Conservation (phyloP, 768 basidiomycete genomes). For the Podaxis sp. region DNA sequence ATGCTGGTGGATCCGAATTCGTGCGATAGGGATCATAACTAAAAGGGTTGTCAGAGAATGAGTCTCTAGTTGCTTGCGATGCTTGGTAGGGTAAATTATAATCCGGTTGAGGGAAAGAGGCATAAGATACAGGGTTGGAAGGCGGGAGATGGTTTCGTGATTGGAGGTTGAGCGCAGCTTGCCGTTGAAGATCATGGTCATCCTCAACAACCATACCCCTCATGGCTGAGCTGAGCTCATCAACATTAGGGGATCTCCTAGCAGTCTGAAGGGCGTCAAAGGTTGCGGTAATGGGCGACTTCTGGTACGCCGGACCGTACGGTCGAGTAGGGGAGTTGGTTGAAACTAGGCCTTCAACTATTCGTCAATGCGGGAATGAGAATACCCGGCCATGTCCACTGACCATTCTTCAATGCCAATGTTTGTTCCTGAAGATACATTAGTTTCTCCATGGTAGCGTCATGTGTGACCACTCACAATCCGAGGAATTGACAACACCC, state of each 20-base stretch:
- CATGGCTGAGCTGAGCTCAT: conserved; percentile 55
- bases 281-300: conserved; percentile 11
- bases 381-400: neutral
- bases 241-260: conserved; percentile 35
- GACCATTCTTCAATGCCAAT: conserved; percentile 11
- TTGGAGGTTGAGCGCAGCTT: conserved; percentile 13
- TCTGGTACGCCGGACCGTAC: conserved; percentile 14
- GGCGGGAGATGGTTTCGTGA: conserved; percentile 22
- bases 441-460: neutral
- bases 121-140: conserved; percentile 4
- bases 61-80: neutral
- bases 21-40: conserved; percentile 15
- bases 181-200: conserved; percentile 23
- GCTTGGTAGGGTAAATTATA: conserved; percentile 4
- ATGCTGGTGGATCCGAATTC: conserved; percentile 12
- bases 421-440: conserved; percentile 8
- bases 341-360: conserved; percentile 12
- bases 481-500: conserved; percentile 9
- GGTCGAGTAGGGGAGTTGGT: conserved; percentile 41
- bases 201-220: conserved; percentile 46
- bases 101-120: conserved; percentile 10
- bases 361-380: neutral
- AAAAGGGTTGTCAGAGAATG: conserved; percentile 7
- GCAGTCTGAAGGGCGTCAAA: conserved; percentile 18
- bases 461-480: conserved; percentile 3